Evolutionary conservation across 164 flowering plant species (phyloP).

Genomic region (Dillenia suffruticosa): DNA sequence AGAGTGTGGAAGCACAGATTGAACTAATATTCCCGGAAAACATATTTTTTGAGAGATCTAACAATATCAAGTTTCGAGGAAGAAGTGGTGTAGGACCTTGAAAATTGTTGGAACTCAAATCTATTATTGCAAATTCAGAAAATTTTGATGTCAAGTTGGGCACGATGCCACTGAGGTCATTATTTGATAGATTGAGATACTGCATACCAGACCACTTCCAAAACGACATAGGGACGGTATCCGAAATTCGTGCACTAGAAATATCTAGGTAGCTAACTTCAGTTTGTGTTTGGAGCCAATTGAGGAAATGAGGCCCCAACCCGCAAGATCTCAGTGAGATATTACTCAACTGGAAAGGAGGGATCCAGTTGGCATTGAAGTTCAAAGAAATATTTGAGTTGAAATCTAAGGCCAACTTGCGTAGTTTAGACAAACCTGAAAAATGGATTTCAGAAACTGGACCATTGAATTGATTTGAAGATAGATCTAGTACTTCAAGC

Average conservation of each 20-base stretch:
- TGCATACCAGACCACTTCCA: slow-evolving; percentile 1
- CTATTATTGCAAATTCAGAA: background rate
- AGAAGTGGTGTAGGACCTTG: slow-evolving; percentile 21
- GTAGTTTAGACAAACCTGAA: too few species aligned
- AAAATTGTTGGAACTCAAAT: slow-evolving; percentile 15
- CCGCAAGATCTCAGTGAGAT: slow-evolving; percentile 7
- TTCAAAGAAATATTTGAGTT: background rate
- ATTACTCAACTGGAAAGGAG: slow-evolving; percentile 12
- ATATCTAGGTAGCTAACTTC: slow-evolving; percentile 4
- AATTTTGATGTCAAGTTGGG: slow-evolving; percentile 11
- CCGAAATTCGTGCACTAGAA: slow-evolving; percentile 13
- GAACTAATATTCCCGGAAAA: background rate
- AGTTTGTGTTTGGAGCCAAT: slow-evolving; percentile 25
- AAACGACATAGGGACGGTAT: slow-evolving; percentile 18
- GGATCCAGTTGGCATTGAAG: slow-evolving; percentile 13
- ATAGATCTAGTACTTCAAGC: slow-evolving; percentile 2
- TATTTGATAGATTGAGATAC: slow-evolving; percentile 13
- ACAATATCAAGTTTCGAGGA: background rate
- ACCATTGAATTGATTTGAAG: slow-evolving; percentile 1
- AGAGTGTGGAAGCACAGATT: too few species aligned
- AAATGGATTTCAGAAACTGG: slow-evolving; percentile 2
- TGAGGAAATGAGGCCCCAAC: slow-evolving; percentile 18
- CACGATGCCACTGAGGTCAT: slow-evolving; percentile 10
- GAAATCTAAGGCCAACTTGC: too few species aligned
- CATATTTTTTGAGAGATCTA: slow-evolving; percentile 21